Evolutionary conservation across 345 rosid species (phyloP), one percentile per base, ranked within the genome.

Genomic region (Draba incana): DNA sequence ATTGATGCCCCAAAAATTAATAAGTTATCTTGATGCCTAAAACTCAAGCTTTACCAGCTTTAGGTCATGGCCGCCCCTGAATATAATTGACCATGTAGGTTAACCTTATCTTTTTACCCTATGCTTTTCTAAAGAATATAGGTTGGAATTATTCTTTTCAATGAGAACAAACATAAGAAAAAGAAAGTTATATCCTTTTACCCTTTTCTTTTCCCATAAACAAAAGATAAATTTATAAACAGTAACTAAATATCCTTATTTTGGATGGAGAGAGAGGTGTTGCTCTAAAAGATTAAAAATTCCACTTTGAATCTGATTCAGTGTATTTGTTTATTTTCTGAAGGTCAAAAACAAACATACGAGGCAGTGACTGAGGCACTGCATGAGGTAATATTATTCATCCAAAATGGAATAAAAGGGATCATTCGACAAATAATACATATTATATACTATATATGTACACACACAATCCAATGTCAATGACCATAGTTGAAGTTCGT

Each of bases 281-380:
- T 52, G 42, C 24, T 31, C 62, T 45, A 35, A 57, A 68, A 57
- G 56, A 25, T 20, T 20, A 20, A 20, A 41, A 50, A 4, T 5
- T 56, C 28, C 28, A 37, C 64, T 69, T 69, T 27, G 68, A 61
- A 70, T 70, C 68, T 52, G 75, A 70, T 70, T 70, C 75, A 70
- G 2, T 62, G 62, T 55, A 62, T 28, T 59, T 48, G 47, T 35
- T 50, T 42, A 20, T 60, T 30, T 51, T 69, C 31, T 15, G 4
- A 39, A 41, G 31, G 41, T 20, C 20, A 20, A 20, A 20, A 42
- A 69, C 4, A 67, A 69, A 14, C 57, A 39, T 7, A 47, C 44
- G 35, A 39, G 38, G 30, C 9, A 51, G 54, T 61, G 46, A 61
- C 23, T 70, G 39, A n/a, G 46, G 30, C 9, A 51, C 62, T 61